Conservation (phyloP, 1,139 yeast species). For the Suhomyces coccinellae region DNA sequence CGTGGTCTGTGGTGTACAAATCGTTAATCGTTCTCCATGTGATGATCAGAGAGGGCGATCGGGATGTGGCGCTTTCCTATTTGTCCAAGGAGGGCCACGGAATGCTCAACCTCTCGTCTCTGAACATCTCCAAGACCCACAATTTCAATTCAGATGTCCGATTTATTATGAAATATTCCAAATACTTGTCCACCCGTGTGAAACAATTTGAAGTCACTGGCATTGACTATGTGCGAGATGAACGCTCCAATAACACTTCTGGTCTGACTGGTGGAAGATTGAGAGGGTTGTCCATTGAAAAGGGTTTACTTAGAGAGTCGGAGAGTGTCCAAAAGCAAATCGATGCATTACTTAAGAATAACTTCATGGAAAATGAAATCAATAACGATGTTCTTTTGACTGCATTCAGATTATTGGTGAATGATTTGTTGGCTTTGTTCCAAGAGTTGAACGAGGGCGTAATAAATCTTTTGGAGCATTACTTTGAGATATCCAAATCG, state of each 20-base stretch:
- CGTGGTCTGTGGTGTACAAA: conserved; percentile 91
- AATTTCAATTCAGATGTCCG: conserved; percentile 55
- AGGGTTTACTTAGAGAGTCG: conserved; percentile 78
- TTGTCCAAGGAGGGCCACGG: conserved; percentile 55
- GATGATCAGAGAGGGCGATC: conserved; percentile 90
- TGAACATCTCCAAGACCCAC: conserved; percentile 31
- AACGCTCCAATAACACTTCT: conserved; percentile 48
- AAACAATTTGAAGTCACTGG: conserved; percentile 64
- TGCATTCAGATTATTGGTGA: conserved; percentile 82
- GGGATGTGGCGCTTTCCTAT: conserved; percentile 65
- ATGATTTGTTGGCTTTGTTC: conserved; percentile 79
- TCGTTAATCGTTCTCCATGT: conserved; percentile 81
- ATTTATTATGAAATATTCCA: conserved; percentile 66
- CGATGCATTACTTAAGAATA: conserved; percentile 70
- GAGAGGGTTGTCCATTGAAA: conserved; percentile 65
- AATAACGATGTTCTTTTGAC: conserved; percentile 82
- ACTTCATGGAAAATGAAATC: conserved; percentile 70
- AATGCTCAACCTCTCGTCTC: conserved; percentile 52
- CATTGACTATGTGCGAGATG: conserved; percentile 79
- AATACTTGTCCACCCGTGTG: conserved; percentile 68
- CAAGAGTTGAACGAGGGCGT: conserved; percentile 95
- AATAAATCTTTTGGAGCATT: conserved; percentile 86
- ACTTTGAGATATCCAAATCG: conserved; percentile 82
- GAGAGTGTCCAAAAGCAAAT: conserved; percentile 85
- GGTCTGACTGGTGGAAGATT: conserved; percentile 63